Evolutionary conservation across 495 filamentous ascomycete species (phyloP), one percentile per base, ranked within the genome.

Genomic region (Penicillium soppii): DNA sequence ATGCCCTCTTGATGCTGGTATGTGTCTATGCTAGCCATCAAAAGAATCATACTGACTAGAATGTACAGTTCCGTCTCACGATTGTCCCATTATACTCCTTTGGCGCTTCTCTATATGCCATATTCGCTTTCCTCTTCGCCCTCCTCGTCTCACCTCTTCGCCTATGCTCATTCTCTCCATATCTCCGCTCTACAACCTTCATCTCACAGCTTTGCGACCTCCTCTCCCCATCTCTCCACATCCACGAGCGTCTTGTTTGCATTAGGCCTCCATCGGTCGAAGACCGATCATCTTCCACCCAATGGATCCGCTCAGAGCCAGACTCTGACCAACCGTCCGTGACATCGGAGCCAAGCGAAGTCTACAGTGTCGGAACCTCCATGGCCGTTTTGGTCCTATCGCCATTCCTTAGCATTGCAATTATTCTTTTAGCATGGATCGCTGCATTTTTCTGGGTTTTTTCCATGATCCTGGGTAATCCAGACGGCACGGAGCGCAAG

Each of bases 361-460:
- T 64, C 42, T 76, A 72, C 50, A 64, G 68, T 9, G 43, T 70
- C 26, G 53, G 67, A 33, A 64, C 70, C 25, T 66, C 83, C 19
- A 66, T 82, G 9, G 40, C 71, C 20, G 69, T 85, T 19, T 70
- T 83, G 23, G 41, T 81, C 1, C 52, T 83, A 16, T 80, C 81
- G 4, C 80, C 83, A 0, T 55, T 86, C 19, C 60, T 83, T 16
- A 77, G 78, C 40, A 56, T 83, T 1, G 75, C 69, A 12, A 65
- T 84, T 8, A 71, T 82, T 2, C 67, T 83, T 13, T 73, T 74
- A 3, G 72, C 77, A 8, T 87, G 83, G 84, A 78, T 76, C 0
- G 76, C 82, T 0, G 84, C 80, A 1, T 75, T 73, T 35, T 87
- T 86, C 68, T 87, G 84, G 84, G 63, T 82, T 47, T 84, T 81